Evolutionary conservation across 78 protist species (phyloP), one percentile per base, ranked within the genome.

Genomic region (Chrysochromulina tobinii): DNA sequence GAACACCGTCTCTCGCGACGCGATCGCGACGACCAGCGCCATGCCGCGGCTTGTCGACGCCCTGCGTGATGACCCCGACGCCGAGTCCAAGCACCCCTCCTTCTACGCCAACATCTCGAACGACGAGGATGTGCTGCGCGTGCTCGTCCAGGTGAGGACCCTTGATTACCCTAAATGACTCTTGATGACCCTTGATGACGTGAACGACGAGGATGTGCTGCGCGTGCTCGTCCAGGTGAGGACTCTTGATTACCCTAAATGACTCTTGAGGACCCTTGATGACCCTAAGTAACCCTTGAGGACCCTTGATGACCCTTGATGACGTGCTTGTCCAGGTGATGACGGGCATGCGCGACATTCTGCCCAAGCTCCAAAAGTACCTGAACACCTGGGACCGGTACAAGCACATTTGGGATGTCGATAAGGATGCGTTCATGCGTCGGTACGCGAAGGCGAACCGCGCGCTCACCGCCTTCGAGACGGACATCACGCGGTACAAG

Each of bases 361-460:
- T 4, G 55, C n/a, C 67, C 53, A 59, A 88, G 57, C 3, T 90
- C 50, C 38, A 53, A 55, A 58, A 58, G 57, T 94, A 94, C 89
- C 55, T 87, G n/a, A n/a, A 20, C 27, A 9, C 11, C 55, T 88
- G 94, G 69, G 90, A 96, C 25, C 66, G 77, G 77, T 94, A 96
- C 94, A 89, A 90, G 75, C 81, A 87, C 23, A 91, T 94, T 12
- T 93, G 95, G 95, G 90, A 91, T 20, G 61, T 58, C 61, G 93
- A 96, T 86, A 94, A 94, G 91, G 94, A 89, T 58, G 81, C 73
- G 38, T 96, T 77, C 92, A 92, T 94, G 61, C 92, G 91, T 20
- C 88, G 96, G 1, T 94, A 90, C 90, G 93, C 90, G n/a, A 68
- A 90, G 58, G 57, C 48, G 53, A 68, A 92, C 55, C 93, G 93